These are phyloP conservation scores for Ascomycota sp. DNA, from an alignment of 2,329 filamentous ascomycete species.

Conservation along the genomic window DNA sequence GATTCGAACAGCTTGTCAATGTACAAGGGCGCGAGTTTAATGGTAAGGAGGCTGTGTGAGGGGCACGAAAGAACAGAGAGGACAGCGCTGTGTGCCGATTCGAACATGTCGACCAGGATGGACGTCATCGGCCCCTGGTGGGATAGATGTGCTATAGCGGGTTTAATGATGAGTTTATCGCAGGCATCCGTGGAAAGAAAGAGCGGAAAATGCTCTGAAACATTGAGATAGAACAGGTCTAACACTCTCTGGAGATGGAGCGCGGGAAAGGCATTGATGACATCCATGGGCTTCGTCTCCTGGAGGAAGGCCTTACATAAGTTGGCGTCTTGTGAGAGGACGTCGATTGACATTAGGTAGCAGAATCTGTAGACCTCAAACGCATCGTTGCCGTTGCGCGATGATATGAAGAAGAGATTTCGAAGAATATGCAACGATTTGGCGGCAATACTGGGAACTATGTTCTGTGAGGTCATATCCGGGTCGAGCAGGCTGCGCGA, in stretches of 20 bases:
- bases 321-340: constrained; percentile 46
- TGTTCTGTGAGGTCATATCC: constrained; percentile 17
- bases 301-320: constrained; percentile 44
- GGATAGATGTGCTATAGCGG: constrained; percentile 50
- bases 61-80: constrained; percentile 63
- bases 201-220: constrained; percentile 61
- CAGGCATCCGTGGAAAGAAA: constrained; percentile 41
- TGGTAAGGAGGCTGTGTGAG: constrained; percentile 48
- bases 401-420: constrained; percentile 63
- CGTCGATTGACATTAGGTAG: constrained; percentile 61
- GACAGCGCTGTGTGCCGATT: constrained; percentile 65
- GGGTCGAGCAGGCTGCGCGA: constrained; percentile 36
- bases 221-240: constrained; percentile 77
- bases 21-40: constrained; percentile 58
- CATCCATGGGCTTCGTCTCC: constrained; percentile 23
- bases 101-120: constrained; percentile 42
- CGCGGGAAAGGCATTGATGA: constrained; percentile 9
- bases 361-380: constrained; percentile 76
- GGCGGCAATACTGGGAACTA: constrained; percentile 41
- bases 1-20: constrained; percentile 58
- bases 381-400: constrained; percentile 44
- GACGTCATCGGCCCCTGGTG: constrained; percentile 20
- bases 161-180: constrained; percentile 50
- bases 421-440: constrained; percentile 53
- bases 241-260: constrained; percentile 39